A percentile compares a stretch with the other conserved stretches of the same genome.
phyloP scores from a whole-genome alignment of 2,329 filamentous ascomycete species.

The Neonectria hederae region DNA sequence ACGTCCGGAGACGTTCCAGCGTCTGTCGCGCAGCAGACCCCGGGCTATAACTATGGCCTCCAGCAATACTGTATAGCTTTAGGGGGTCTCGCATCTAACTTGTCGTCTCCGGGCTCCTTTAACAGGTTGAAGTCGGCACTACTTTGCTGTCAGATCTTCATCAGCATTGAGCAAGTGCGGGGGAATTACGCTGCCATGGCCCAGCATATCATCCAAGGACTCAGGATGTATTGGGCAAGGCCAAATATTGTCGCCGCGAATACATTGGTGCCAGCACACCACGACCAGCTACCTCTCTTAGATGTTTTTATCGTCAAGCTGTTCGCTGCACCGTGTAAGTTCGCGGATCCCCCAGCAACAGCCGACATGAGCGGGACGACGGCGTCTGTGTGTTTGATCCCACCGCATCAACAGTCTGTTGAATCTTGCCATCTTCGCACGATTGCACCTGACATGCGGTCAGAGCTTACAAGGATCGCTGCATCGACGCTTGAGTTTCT shows the following conservation, averaged over 20 bases:
- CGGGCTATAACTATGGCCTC: conserved; percentile 50
- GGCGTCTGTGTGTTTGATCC: conserved; percentile 31
- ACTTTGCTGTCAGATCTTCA: conserved; percentile 58
- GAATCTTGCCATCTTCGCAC: conserved; percentile 40
- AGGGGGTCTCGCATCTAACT: conserved; percentile 49
- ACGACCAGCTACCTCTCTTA: conserved; percentile 49
- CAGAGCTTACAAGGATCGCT: conserved; percentile 47
- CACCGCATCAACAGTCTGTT: conserved; percentile 34
- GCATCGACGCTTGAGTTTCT: conserved; percentile 47
- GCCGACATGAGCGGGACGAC: conserved; percentile 24
- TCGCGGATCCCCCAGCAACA: conserved; percentile 44
- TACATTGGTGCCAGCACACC: conserved; percentile 45
- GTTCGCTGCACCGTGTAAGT: conserved; percentile 54
- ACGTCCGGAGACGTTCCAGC: conserved; percentile 38
- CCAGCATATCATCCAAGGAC: conserved; percentile 54
- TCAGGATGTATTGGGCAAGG: conserved; percentile 53
- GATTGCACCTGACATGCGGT: conserved; percentile 51
- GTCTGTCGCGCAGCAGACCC: conserved; percentile 41
- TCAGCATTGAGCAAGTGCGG: conserved; percentile 57
- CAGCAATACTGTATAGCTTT: conserved; percentile 55
- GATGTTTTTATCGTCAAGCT: conserved; percentile 56
- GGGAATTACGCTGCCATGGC: conserved; percentile 53
- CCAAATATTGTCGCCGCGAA: conserved; percentile 43
- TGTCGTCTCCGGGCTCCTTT: conserved; percentile 46
- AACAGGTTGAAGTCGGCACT: conserved; percentile 50